Evolutionary conservation across 805 yeast species (phyloP), one percentile per base, ranked within the genome.

Genomic region (Saccharomycopsis javanensis): DNA sequence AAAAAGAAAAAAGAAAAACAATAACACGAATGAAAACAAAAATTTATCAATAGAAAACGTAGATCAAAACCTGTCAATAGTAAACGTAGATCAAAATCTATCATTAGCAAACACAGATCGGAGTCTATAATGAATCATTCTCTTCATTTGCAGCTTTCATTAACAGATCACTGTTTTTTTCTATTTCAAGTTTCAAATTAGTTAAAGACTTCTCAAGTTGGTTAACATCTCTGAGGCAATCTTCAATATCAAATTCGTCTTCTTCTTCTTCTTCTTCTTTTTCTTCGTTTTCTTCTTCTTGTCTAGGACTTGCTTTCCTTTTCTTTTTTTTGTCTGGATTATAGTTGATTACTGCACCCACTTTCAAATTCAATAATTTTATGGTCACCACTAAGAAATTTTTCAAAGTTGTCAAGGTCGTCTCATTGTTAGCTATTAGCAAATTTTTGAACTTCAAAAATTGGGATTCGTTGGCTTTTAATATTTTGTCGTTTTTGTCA

Each of bases 141-240:
- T 18, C 8, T 20, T 42, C 48, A 11, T 42, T 20, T 8, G 48
- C 48, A 20, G 48, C 48, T 7, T 42, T 42, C 48, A 42, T 42
- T 20, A 42, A 11, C 31, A 38, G 25, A 4, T 37, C 38, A 30
- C 35, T 53, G 10, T 38, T 53, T 13, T 53, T 42, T 15, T 28
- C 50, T 3, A 53, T 53, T 6, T 30, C 34, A 25, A 20, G 11
- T 27, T 53, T 53, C 55, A 53, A 53, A 3, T 15, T 35, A 23
- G 15, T 42, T 28, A 53, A 53, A 1, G 25, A 25, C n/a, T 53
- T 37, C 13, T 53, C 55, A n/a, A 53, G 48, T 10, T 37, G 50
- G 15, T n/a, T 42, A 11, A 53, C 42, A 10, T 53, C 55, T 15
- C 42, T 18, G 8, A 53, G 42, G 15, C 42, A 53, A 4, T 53